Percentiles rank a stretch among this genome's conserved stretches.
Evolutionary conservation across 768 basidiomycete genomes (phyloP).

Genomic region (Phaffia australis): DNA sequence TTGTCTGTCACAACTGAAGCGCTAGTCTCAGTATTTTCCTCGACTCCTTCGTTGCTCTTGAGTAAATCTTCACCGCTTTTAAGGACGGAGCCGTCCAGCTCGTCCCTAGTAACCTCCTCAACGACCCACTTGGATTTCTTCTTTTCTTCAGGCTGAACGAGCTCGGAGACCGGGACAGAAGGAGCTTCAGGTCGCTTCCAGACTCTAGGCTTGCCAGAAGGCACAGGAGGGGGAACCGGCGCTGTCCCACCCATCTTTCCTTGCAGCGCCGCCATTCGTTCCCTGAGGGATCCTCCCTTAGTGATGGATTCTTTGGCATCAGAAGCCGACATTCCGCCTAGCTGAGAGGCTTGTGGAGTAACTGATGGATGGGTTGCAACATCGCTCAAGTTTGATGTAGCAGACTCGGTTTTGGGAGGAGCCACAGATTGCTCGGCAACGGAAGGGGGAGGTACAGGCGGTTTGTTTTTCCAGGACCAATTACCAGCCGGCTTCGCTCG

Average conservation of each 20-base stretch:
- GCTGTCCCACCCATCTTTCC: slow-evolving; percentile 43
- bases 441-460: neutral
- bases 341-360: slow-evolving; percentile 6
- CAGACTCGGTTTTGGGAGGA: neutral
- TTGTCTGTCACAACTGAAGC: slow-evolving; percentile 28
- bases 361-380: neutral
- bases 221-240: slow-evolving; percentile 50
- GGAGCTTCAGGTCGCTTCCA: slow-evolving; percentile 64
- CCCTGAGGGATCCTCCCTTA: slow-evolving; percentile 65
- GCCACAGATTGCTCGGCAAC: neutral
- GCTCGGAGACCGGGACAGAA: slow-evolving; percentile 34
- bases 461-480: slow-evolving; percentile 26
- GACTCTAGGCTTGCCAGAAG: slow-evolving; percentile 55
- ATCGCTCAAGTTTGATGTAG: neutral
- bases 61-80: neutral
- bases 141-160: slow-evolving; percentile 12
- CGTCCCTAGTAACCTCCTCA: slow-evolving; percentile 2
- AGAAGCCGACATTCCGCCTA: slow-evolving; percentile 44
- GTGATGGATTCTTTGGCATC: slow-evolving; percentile 83
- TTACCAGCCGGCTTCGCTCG: slow-evolving; percentile 23
- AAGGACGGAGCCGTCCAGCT: neutral
- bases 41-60: slow-evolving; percentile 1
- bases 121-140: slow-evolving; percentile 25
- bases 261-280: slow-evolving; percentile 88
- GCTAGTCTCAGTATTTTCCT: slow-evolving; percentile 20